These are phyloP conservation scores for Coriaria nepalensis DNA, from an alignment of 306 rosid genomes.

Conservation along the genomic window DNA sequence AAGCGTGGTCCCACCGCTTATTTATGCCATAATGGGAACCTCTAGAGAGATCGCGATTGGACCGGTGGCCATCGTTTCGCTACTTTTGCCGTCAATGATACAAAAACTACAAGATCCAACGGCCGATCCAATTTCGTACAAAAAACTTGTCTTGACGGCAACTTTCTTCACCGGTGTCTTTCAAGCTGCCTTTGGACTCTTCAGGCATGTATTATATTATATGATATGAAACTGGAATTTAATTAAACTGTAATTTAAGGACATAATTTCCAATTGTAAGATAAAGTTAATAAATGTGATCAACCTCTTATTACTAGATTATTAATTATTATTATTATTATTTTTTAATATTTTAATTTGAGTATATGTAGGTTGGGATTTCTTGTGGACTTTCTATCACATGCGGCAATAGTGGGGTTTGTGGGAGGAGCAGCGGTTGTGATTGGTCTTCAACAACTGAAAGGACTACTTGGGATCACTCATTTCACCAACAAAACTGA, in stretches of 20 bases:
- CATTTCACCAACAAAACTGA: conserved; percentile 63
- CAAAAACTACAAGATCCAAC: conserved; percentile 45
- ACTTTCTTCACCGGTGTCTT: conserved; percentile 79
- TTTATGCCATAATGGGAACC: conserved; percentile 82
- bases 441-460: conserved; percentile 70
- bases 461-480: conserved; percentile 48
- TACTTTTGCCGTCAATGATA: conserved; percentile 63
- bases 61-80: conserved; percentile 80
- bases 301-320: no score
- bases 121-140: conserved; percentile 43
- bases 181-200: conserved; percentile 62
- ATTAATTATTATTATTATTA: no score
- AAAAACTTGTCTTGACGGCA: conserved; percentile 47
- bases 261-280: no score
- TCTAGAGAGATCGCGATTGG: conserved; percentile 80
- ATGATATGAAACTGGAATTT: no score
- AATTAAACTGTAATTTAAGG: no score
- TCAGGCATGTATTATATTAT: conserved; percentile 25
- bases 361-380: conserved; percentile 42
- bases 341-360: no score
- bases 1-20: conserved; percentile 80
- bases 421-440: conserved; percentile 69
- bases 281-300: no score
- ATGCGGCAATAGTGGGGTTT: conserved; percentile 59
- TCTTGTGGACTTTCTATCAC: conserved; percentile 60